These are phyloP conservation scores for Phytophthora meadii DNA, from an alignment of 352 stramenopile genomes.

Conservation along the genomic window DNA sequence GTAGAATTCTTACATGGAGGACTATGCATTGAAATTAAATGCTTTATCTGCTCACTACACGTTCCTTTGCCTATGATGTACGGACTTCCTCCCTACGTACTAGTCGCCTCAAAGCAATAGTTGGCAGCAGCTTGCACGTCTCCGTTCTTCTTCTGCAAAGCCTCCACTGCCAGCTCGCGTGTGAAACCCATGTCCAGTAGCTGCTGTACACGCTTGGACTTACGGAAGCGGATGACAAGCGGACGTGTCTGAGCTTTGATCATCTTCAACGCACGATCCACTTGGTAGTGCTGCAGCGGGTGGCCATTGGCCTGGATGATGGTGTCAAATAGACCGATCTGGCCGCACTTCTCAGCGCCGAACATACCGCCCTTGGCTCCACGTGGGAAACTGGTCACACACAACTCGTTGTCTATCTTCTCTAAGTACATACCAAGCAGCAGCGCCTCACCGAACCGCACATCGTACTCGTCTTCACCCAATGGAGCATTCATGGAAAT, in stretches of 20 bases:
- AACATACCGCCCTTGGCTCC: constrained; percentile 70
- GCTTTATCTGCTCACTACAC: constrained; percentile 25
- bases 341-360: constrained; percentile 76
- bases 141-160: constrained; percentile 57
- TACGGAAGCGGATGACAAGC: constrained; percentile 79
- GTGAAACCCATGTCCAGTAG: constrained; percentile 84
- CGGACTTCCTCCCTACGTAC: constrained; percentile 7
- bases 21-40: constrained; percentile 18
- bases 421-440: constrained; percentile 85
- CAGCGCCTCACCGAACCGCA: constrained; percentile 73
- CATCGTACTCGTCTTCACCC: constrained; percentile 76
- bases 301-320: constrained; percentile 84
- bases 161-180: constrained; percentile 51
- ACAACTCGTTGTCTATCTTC: constrained; percentile 77
- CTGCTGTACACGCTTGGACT: constrained; percentile 66
- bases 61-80: constrained; percentile 4
- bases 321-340: constrained; percentile 77
- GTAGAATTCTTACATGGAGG: constrained; percentile 12
- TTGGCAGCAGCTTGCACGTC: constrained; percentile 73
- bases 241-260: constrained; percentile 83
- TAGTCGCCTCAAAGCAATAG: constrained; percentile 64
- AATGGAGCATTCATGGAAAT: constrained; percentile 72
- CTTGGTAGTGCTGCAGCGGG: constrained; percentile 82
- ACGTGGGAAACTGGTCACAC: constrained; percentile 80
- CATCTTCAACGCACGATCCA: constrained; percentile 86